Evolutionary conservation across 169 alveolate species (phyloP).

Genomic region (Cyclospora cayetanensis): DNA sequence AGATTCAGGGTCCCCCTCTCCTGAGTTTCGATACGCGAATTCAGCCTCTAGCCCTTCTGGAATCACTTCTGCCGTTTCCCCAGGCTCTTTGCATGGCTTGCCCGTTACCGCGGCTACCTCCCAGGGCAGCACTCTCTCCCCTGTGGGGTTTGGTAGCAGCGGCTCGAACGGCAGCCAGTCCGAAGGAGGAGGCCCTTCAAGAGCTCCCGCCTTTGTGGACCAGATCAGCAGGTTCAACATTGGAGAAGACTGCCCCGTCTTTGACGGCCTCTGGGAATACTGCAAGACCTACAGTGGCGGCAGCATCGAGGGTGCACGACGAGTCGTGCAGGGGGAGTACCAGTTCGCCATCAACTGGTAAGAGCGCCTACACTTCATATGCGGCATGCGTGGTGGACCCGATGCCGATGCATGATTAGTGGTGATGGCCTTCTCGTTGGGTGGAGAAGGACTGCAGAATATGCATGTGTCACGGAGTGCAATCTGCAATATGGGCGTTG

Average conservation of each 20-base stretch:
- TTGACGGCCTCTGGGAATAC: slow-evolving; percentile 96
- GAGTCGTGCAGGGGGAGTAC: slow-evolving; percentile 92
- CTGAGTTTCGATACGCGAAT: neutral
- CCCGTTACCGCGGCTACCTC: slow-evolving; percentile 14
- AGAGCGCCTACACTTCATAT: too few species aligned
- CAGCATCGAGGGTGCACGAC: slow-evolving; percentile 90
- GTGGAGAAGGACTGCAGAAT: too few species aligned
- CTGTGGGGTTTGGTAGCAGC: neutral
- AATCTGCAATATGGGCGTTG: too few species aligned
- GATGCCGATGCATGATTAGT: neutral
- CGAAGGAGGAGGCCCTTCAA: neutral
- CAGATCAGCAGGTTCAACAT: slow-evolving; percentile 44
- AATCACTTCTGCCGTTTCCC: neutral
- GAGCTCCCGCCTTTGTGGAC: slow-evolving; percentile 2
- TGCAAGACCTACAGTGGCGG: slow-evolving; percentile 69
- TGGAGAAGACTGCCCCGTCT: slow-evolving; percentile 97
- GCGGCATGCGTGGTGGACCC: neutral
- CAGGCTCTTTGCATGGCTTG: neutral
- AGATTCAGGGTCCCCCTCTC: neutral
- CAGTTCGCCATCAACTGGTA: slow-evolving; percentile 94
- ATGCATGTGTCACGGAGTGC: neutral
- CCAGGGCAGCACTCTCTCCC: neutral
- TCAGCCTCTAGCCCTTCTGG: neutral
- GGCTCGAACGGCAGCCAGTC: neutral
- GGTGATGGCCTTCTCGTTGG: neutral